Evolutionary conservation across 1,139 yeast species (phyloP), one percentile per base, ranked within the genome.

Genomic region (Hyphopichia fennica): DNA sequence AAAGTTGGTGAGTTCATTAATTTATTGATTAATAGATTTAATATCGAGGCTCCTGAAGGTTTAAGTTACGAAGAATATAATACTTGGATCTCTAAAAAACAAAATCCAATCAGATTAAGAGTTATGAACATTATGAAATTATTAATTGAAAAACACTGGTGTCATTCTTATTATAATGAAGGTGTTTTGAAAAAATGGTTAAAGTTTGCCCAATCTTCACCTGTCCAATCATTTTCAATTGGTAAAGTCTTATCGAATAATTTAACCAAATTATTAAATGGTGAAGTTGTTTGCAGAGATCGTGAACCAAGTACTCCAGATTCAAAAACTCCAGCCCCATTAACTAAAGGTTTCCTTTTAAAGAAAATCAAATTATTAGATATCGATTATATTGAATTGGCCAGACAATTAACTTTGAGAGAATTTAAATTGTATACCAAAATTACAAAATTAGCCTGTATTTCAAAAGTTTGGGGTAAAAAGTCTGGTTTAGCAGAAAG

Each of bases 41-140:
- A 84, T 46, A 68, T 82, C 28, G 82, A 80, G 47, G 95, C 97
- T 4, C 97, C 97, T 0, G 96, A 87, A 53, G 96, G 96, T 0
- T 67, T 93, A 47, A 81, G 87, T 42, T 85, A 81, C 51, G 96
- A 87, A 47, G 96, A 90, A 56, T 88, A 87, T 57, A 80, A 82
- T 35, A 65, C 75, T 4, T 93, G 99, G 98, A 77, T 84, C 9
- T 81, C 82, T 34, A 80, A 79, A 55, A 90, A 88, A 55, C 84
- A 66, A 62, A 66, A 53, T 58, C 86, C 91, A 0, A 83, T 87
- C 29, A 77, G 93, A 43, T 58, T 79, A 23, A 72, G 90, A 43
- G 90, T 88, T 3, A 74, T 87, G 48, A 82, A 84, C 49, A 75
- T 87, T 29, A 79, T 90, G 79, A 83, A 82, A 53, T 67, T 79